Evolutionary conservation across 1,139 yeast genomes (phyloP), one percentile per base, ranked within the genome.

Genomic region (Yarrowia galli): DNA sequence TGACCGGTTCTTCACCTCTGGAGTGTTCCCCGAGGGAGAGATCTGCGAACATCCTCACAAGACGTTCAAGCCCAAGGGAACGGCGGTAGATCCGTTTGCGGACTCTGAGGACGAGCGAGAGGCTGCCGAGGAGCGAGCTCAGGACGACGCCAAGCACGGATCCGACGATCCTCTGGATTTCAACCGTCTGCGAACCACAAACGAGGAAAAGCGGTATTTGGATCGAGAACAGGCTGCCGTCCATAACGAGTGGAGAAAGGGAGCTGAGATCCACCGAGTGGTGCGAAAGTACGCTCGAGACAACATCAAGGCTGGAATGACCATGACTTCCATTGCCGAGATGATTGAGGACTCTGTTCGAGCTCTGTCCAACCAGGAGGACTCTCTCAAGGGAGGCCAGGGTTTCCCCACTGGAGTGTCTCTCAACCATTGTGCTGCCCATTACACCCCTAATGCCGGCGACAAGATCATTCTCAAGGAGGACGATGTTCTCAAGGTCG

Each of bases 381-480:
- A 88, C 67, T 83, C 85, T 69, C 77, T 79, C 22, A 80, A 82
- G 68, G 96, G 93, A 15, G 99, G 99, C 53, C 87, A 93, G 74
- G 99, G 98, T 2, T 95, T 95, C 83, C 99, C 99, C 56, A 92
- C 98, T 13, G 99, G 99, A 68, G 84, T 96, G 66, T 91, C 97
- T 0, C 80, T 93, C 71, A 96, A 95, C 79, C 91, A 93, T 76
- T 89, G 92, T 74, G 99, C 99, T 38, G 99, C 99, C 0, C 99
- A 96, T 78, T 95, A 92, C 79, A 93, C 98, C 0, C 99, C 99
- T 22, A 95, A 95, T 79, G 89, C 96, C 20, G 97, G 97, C 22
- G 99, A 96, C 78, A 91, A 87, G 74, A 84, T 90, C 12, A 89
- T 89, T 1, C 82, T 95, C 73, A 82, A 84, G 69, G 87, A 91